Conservation (phyloP, 345 rosid species). For the Gossypium longicalyx region DNA sequence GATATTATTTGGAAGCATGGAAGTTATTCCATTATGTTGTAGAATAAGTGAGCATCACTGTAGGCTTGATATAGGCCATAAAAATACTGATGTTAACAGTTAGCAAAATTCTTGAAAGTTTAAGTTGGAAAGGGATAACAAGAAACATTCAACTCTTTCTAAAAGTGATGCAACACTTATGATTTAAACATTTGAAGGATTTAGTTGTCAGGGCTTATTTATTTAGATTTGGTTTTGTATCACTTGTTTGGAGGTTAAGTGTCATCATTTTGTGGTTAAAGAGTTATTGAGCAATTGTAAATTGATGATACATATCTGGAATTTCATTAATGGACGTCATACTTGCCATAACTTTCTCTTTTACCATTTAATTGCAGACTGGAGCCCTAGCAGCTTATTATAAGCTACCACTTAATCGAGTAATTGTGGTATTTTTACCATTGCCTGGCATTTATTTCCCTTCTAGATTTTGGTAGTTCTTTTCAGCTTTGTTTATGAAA, state of each 20-base stretch:
- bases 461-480: neutral
- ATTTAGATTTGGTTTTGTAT: neutral
- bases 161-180: neutral
- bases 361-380: constrained; percentile 31
- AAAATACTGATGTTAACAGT: neutral
- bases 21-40: neutral
- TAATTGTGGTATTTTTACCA: constrained; percentile 63
- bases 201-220: neutral
- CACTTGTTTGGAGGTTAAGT: neutral
- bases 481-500: neutral
- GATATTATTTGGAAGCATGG: neutral
- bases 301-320: neutral
- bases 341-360: neutral
- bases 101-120: neutral
- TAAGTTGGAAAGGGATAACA: neutral
- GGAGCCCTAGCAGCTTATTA: constrained; percentile 95
- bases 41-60: neutral
- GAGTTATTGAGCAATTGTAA: neutral
- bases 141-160: neutral
- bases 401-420: constrained; percentile 81
- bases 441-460: constrained; percentile 1
- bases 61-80: neutral
- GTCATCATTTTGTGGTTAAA: neutral
- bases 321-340: neutral
- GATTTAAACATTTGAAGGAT: neutral